Percentiles rank a stretch among this genome's conserved stretches.
Evolutionary conservation across 2,329 filamentous ascomycete species (phyloP).

Genomic region (Tricladium varicosporioides): DNA sequence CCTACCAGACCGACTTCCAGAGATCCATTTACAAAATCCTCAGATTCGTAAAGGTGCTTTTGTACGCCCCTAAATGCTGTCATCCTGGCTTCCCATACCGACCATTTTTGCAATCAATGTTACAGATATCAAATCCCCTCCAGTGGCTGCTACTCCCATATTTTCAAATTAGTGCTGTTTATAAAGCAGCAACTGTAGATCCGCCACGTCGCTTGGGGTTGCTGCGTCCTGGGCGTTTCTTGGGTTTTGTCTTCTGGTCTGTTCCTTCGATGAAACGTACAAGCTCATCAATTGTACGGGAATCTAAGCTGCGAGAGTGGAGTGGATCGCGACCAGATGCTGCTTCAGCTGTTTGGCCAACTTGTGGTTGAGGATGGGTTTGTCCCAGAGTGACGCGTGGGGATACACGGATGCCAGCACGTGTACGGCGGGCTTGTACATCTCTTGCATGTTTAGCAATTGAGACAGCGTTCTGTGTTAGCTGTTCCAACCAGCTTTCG

Average conservation of each 20-base stretch:
- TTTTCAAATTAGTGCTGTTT: background rate
- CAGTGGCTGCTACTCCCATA: background rate
- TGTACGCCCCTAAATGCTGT: conserved; percentile 19
- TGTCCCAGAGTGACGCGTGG: conserved; percentile 54
- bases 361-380: conserved; percentile 59
- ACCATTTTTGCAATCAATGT: background rate
- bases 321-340: conserved; percentile 33
- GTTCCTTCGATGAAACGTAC: conserved; percentile 90
- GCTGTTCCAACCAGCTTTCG: conserved; percentile 91
- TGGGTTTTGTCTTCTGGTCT: conserved; percentile 50
- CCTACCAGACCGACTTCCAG: background rate
- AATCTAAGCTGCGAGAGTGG: conserved; percentile 53
- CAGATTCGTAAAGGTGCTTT: background rate
- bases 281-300: conserved; percentile 87
- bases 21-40: background rate
- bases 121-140: background rate
- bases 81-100: background rate
- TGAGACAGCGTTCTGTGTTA: conserved; percentile 91
- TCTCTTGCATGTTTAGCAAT: conserved; percentile 94
- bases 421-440: conserved; percentile 70
- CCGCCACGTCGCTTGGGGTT: conserved; percentile 55
- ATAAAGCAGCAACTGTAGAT: conserved; percentile 16
- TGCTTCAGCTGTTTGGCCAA: conserved; percentile 56
- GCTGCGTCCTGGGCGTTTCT: conserved; percentile 53
- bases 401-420: conserved; percentile 67